Evolutionary conservation across 257 asterid species (phyloP), one percentile per base, ranked within the genome.

Genomic region (Voacanga thouarsii): DNA sequence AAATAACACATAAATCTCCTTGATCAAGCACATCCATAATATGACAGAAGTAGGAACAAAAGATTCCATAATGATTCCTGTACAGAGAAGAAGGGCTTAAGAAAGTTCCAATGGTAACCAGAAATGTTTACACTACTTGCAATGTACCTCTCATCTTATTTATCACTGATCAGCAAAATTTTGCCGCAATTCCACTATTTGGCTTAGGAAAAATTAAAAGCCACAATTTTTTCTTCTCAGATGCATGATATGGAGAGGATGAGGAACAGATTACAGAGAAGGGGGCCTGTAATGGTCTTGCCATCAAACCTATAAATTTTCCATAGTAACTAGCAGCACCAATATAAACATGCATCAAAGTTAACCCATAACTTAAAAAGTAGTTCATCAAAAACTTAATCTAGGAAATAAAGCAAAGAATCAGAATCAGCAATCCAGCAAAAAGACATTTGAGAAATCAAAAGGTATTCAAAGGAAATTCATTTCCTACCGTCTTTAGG

Each of bases 401-500:
- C 30, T 57, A 57, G 65, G 65, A 57, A n/a, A 67, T 19, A 14
- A 18, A 11, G 19, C 28, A 78, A 69, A 15, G 19, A 24, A n/a
- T 51, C 55, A 68, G 6, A 53, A 18, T 41, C 9, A 49, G 23
- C 24, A 1, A 77, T 66, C 67, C 61, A 59, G 70, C 64, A 11
- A 15, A 71, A 30, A 23, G 47, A 16, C 7, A 74, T 37, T 49
- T 45, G 63, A 49, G 39, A 66, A 50, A 49, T 56, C 26, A 51
- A 70, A 71, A 19, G 28, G 50, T 45, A 41, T 19, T 41, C 53
- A 41, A 57, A 9, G 71, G 24, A 55, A 24, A 21, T 65, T 26
- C 47, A 14, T 37, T 50, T 8, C 88, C 61, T 90, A 94, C 98
- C 96, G 90, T 89, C 70, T 85, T 90, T 55, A 94, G 28, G 64